Conservation (phyloP, 805 yeast species). For the Ogataea trehaloabstinens region DNA sequence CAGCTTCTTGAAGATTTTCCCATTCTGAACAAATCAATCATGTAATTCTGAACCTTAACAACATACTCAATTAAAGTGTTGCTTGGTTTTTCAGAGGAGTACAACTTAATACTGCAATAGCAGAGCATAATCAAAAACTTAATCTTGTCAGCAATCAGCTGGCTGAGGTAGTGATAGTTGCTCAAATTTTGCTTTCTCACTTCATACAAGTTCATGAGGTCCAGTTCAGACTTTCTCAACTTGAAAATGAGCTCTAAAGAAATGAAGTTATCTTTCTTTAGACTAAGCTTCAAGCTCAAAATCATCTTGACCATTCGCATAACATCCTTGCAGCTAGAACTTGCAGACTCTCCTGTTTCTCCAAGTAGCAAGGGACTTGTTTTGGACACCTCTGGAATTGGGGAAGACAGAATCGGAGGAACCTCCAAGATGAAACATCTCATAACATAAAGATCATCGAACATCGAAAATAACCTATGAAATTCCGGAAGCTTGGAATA, state of each 20-base stretch:
- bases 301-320: constrained; percentile 6
- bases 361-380: constrained; percentile 2
- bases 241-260: constrained; percentile 6
- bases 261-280: constrained; percentile 10
- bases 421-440: constrained; percentile 16
- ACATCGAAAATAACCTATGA: constrained; percentile 4
- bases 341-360: background rate
- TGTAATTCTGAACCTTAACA: constrained; percentile 10
- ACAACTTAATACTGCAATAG: constrained; percentile 15
- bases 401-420: constrained; percentile 9
- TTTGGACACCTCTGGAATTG: background rate
- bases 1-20: constrained; percentile 2
- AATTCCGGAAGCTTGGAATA: constrained; percentile 6
- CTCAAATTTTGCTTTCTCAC: constrained; percentile 7
- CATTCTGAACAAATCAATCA: constrained; percentile 9
- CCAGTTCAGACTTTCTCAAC: constrained; percentile 8
- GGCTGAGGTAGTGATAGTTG: constrained; percentile 8
- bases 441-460: constrained; percentile 11
- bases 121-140: constrained; percentile 9
- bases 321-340: constrained; percentile 4
- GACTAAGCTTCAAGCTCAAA: constrained; percentile 6
- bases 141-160: constrained; percentile 8
- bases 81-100: constrained; percentile 7
- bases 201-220: constrained; percentile 9
- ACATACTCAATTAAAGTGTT: constrained; percentile 11